phyloP scores from a whole-genome alignment of 208 protist genomes.

The Leishmania braziliensis region DNA sequence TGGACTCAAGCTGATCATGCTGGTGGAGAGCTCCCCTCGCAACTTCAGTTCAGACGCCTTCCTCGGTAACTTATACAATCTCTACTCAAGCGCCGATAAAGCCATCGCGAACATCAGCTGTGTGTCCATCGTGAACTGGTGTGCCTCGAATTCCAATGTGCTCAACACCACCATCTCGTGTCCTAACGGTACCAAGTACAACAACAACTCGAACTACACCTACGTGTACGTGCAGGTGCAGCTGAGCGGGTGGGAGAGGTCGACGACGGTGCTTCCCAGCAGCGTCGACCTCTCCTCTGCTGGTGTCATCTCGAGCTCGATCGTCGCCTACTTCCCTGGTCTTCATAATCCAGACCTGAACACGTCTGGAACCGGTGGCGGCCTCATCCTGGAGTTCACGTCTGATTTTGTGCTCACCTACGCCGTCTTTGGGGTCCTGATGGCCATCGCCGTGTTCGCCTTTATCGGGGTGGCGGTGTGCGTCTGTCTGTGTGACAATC shows the following conservation, averaged over 20 bases:
- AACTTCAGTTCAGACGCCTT: slow-evolving; percentile 12
- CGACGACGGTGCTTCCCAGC: neutral
- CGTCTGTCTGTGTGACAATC: slow-evolving; percentile 18
- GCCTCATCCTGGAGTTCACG: slow-evolving; percentile 11
- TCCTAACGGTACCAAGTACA: neutral
- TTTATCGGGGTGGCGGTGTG: slow-evolving; percentile 16
- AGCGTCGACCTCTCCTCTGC: slow-evolving; percentile 4
- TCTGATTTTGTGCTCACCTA: slow-evolving; percentile 9
- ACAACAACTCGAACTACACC: slow-evolving; percentile 2
- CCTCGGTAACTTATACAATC: neutral
- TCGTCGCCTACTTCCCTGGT: slow-evolving; percentile 3
- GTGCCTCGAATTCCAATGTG: neutral
- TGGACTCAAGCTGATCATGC: slow-evolving; percentile 2
- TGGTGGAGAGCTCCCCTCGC: neutral
- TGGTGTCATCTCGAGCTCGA: neutral
- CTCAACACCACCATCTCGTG: slow-evolving; percentile 22
- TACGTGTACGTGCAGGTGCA: slow-evolving; percentile 21
- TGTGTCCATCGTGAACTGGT: slow-evolving; percentile 26
- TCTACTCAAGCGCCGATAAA: slow-evolving; percentile 3
- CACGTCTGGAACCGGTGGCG: neutral
- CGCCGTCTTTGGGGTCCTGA: slow-evolving; percentile 25
- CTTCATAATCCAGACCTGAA: slow-evolving; percentile 12
- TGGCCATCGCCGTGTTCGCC: slow-evolving; percentile 6
- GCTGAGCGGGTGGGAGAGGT: slow-evolving; percentile 9
- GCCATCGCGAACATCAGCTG: slow-evolving; percentile 14